A percentile compares a stretch with the other conserved stretches of the same genome.
Evolutionary conservation across 106 monocot species (phyloP).

Genomic region (Dendrobium huoshanense): DNA sequence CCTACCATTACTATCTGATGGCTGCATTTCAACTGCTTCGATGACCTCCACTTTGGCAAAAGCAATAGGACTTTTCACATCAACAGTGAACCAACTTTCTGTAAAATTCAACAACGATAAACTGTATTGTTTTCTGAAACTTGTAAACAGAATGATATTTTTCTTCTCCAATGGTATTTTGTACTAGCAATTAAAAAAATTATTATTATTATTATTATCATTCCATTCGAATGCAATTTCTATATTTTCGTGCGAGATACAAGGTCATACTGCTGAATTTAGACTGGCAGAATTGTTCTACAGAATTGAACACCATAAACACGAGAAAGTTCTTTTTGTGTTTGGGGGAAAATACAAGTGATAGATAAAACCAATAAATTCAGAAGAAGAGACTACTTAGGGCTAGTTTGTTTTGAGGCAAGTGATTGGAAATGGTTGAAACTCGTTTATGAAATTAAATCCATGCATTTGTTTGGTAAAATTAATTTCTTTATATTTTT

Average conservation of each 20-base stretch:
- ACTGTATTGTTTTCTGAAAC: not conserved
- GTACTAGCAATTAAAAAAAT: not conserved
- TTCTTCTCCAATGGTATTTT: not conserved
- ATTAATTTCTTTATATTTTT: too few relatives aligned
- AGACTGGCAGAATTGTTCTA: not conserved
- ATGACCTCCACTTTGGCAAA: constrained; percentile 55
- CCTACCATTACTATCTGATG: constrained; percentile 50
- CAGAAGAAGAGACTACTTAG: not conserved
- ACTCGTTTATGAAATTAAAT: too few relatives aligned
- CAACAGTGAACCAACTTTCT: constrained; percentile 53
- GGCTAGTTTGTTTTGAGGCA: too few relatives aligned
- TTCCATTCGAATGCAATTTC: too few relatives aligned
- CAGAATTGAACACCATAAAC: not conserved
- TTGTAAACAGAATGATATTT: not conserved
- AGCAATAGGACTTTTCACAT: constrained; percentile 56
- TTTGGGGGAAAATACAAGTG: not conserved
- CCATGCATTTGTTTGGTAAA: too few relatives aligned
- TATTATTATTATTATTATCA: not conserved
- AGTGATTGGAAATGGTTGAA: too few relatives aligned
- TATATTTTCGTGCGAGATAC: not conserved
- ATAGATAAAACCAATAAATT: not conserved
- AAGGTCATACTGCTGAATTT: not conserved
- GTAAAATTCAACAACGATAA: not conserved
- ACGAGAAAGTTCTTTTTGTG: not conserved
- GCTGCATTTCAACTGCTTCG: constrained; percentile 50